These are phyloP conservation scores for Boletus semigastroideus DNA, from an alignment of 1,284 basidiomycete species.

Conservation along the genomic window DNA sequence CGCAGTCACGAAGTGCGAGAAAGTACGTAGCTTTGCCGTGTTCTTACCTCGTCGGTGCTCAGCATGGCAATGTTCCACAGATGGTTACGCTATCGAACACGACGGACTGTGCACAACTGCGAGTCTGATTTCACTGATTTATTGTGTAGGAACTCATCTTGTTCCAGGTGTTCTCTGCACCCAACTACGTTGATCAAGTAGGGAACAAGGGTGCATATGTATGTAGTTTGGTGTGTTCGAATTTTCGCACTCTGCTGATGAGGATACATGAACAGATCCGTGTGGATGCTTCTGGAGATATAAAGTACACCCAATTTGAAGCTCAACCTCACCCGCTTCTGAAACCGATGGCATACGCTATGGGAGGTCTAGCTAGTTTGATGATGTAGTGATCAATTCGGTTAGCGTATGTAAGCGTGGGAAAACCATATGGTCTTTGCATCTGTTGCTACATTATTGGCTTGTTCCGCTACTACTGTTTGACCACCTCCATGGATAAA, in stretches of 20 bases:
- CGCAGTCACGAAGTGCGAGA: conserved; percentile 98
- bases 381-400: conserved; percentile 46
- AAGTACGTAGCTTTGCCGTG: conserved; percentile 45
- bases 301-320: conserved; percentile 81
- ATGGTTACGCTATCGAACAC: conserved; percentile 88
- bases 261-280: conserved; percentile 54
- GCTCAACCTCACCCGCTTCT: conserved; percentile 87
- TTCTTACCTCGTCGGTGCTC: not conserved
- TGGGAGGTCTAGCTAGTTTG: conserved; percentile 60
- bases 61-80: conserved; percentile 43
- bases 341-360: conserved; percentile 90
- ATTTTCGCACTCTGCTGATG: conserved; percentile 5
- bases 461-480: conserved; percentile 5
- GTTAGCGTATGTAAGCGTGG: conserved; percentile 16
- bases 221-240: conserved; percentile 31
- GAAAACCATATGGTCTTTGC: conserved; percentile 12
- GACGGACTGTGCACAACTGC: conserved; percentile 88
- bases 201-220: conserved; percentile 84
- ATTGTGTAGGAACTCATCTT: conserved; percentile 6
- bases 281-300: conserved; percentile 76
- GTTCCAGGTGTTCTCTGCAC: conserved; percentile 74
- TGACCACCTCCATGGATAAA: conserved; percentile 58
- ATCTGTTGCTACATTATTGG: not conserved
- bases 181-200: conserved; percentile 82
- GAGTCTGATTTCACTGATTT: conserved; percentile 17